Conservation (phyloP, 257 asterid genomes). For the Plantago major region DNA sequence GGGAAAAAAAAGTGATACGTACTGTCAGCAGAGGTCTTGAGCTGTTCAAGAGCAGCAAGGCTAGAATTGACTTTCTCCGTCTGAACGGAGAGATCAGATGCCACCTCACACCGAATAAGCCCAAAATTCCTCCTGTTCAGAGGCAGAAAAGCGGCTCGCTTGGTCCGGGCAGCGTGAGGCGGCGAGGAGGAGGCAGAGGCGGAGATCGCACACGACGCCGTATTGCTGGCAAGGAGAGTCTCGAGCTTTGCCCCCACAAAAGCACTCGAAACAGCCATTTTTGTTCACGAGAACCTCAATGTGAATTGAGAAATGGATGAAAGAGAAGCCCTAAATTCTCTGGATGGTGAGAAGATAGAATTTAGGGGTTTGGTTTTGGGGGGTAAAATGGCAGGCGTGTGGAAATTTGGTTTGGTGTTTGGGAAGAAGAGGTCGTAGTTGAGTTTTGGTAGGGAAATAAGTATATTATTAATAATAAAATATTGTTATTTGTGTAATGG, state of each 20-base stretch:
- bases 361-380: neutral
- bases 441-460: conserved; percentile 2
- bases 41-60: conserved; percentile 81
- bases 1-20: conserved; percentile 19
- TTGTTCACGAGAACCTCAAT: neutral
- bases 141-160: conserved; percentile 19
- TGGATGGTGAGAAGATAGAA: neutral
- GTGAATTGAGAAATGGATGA: neutral
- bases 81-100: conserved; percentile 38
- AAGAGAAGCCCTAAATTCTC: conserved; percentile 14
- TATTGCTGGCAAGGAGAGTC: conserved; percentile 45
- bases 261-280: conserved; percentile 72
- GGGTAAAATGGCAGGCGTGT: neutral
- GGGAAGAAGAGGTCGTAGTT: neutral
- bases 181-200: conserved; percentile 1
- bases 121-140: conserved; percentile 31
- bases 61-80: conserved; percentile 53
- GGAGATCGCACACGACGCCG: conserved; percentile 37
- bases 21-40: conserved; percentile 84
- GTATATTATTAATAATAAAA: too few relatives aligned
- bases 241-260: conserved; percentile 77
- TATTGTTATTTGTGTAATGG: neutral
- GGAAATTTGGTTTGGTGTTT: neutral
- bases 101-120: conserved; percentile 45
- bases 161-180: neutral